These are phyloP conservation scores for Lipomyces yamadae DNA, from an alignment of 805 yeast genomes.

Conservation along the genomic window DNA sequence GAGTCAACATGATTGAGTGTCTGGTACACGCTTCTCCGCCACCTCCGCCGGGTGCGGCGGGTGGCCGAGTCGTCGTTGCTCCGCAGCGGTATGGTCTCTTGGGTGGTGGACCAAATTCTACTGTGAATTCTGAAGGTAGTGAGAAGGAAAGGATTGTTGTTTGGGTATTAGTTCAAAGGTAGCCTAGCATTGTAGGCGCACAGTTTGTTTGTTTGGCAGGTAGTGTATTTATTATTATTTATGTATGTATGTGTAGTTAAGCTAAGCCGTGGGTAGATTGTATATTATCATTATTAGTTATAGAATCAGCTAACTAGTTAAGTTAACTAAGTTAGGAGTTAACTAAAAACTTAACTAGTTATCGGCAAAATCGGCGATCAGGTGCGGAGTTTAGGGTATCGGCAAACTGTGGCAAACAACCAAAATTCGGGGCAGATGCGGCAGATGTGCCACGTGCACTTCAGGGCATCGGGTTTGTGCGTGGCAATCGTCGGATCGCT, in stretches of 20 bases:
- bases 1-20: slow-evolving; percentile 36
- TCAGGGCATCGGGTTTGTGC: no score
- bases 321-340: no score
- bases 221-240: background rate
- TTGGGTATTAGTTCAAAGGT: slow-evolving; percentile 35
- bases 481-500: no score
- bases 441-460: no score
- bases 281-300: background rate
- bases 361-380: no score
- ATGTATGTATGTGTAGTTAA: background rate
- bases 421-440: no score
- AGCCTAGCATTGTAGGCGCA: background rate
- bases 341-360: no score
- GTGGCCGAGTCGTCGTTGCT: slow-evolving; percentile 17
- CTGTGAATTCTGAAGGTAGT: slow-evolving; percentile 31
- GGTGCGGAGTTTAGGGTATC: no score
- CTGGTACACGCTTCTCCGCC: slow-evolving; percentile 36
- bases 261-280: background rate
- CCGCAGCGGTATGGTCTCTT: slow-evolving; percentile 23
- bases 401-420: no score
- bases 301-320: no score
- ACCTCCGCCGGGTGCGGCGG: slow-evolving; percentile 13
- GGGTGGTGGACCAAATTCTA: slow-evolving; percentile 23
- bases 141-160: slow-evolving; percentile 36
- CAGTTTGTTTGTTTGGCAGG: background rate